Percentiles rank a stretch among this genome's conserved stretches.
phyloP scores from a whole-genome alignment of 176 grass and related monocot genomes.

The Bromus sterilis region DNA sequence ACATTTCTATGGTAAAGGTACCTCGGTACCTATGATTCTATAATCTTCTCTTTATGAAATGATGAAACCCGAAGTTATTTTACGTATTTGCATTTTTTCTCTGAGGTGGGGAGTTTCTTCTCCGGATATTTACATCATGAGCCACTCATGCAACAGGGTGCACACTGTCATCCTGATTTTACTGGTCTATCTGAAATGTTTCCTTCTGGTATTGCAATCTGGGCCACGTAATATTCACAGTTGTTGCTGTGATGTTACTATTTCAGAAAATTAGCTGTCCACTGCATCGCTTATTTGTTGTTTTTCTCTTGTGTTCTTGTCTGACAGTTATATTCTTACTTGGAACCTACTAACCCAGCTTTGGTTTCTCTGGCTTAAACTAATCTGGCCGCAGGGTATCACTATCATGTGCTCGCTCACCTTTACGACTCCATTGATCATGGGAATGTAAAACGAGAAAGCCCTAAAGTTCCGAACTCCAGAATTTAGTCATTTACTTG shows the following conservation, averaged over 20 bases:
- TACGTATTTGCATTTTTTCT: conserved; percentile 13
- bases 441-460: not conserved
- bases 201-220: not conserved
- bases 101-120: not conserved
- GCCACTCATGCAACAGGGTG: not conserved
- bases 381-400: not conserved
- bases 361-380: conserved; percentile 8
- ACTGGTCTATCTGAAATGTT: not conserved
- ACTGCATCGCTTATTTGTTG: not conserved
- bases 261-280: not conserved
- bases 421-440: not conserved
- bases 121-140: not conserved
- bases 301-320: not conserved
- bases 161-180: not conserved
- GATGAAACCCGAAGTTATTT: not conserved
- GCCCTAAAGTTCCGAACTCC: not conserved
- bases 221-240: not conserved
- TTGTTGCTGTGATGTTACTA: not conserved
- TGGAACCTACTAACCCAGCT: conserved; percentile 7
- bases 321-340: conserved; percentile 1
- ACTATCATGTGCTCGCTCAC: not conserved
- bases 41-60: not conserved
- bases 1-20: not conserved
- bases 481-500: not conserved
- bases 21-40: not conserved